These are phyloP conservation scores for Lactarius akahatsu DNA, from an alignment of 768 basidiomycete species.

Conservation along the genomic window DNA sequence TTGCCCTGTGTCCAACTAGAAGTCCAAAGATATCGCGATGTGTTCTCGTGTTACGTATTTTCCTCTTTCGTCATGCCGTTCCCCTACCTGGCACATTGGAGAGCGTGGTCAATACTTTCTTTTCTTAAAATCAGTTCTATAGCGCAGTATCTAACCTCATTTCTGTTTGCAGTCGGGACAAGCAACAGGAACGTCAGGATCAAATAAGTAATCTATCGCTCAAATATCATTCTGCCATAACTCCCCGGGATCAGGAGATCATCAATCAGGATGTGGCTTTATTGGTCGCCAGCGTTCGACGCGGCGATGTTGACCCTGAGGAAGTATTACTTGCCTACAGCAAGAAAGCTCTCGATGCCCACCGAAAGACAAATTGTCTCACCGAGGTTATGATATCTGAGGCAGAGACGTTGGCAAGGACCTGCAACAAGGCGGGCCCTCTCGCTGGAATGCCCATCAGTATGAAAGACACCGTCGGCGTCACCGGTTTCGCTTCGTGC, in stretches of 20 bases:
- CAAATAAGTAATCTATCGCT: constrained; percentile 36
- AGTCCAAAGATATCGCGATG: background rate
- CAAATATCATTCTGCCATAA: constrained; percentile 38
- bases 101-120: constrained; percentile 21
- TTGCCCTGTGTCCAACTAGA: background rate
- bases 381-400: constrained; percentile 63
- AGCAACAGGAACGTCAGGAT: constrained; percentile 38
- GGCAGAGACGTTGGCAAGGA: constrained; percentile 40
- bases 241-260: constrained; percentile 36
- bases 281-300: constrained; percentile 37
- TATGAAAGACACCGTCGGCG: constrained; percentile 61
- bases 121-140: background rate
- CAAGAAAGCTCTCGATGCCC: constrained; percentile 54
- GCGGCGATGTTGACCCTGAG: constrained; percentile 36
- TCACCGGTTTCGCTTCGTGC: constrained; percentile 56
- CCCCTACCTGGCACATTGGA: constrained; percentile 19
- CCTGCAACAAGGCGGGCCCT: constrained; percentile 42
- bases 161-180: constrained; percentile 33
- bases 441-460: constrained; percentile 69
- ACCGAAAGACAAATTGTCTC: constrained; percentile 63
- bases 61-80: background rate
- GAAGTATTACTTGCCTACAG: constrained; percentile 52
- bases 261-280: constrained; percentile 36
- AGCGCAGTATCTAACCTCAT: background rate
- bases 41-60: background rate